Percentiles rank a stretch among this genome's conserved stretches.
phyloP scores from a whole-genome alignment of 768 basidiomycete genomes.

The Xerocomus spinulosus region DNA sequence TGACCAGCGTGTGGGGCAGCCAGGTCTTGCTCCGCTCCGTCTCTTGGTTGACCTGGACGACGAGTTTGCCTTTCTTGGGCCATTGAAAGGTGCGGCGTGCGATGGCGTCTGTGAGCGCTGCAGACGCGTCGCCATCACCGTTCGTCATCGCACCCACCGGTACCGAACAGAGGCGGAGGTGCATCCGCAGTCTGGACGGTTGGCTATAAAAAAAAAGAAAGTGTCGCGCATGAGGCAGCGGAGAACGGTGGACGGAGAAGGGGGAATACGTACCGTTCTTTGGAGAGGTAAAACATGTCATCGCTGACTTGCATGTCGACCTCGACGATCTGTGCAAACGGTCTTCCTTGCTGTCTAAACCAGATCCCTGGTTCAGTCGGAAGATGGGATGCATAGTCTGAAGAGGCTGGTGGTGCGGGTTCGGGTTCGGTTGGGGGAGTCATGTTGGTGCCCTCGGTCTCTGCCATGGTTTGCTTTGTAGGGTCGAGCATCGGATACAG shows the following conservation, averaged over 20 bases:
- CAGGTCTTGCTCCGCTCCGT: slow-evolving; percentile 33
- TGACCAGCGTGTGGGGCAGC: slow-evolving; percentile 43
- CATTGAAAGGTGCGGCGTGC: slow-evolving; percentile 29
- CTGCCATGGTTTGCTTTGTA: not conserved
- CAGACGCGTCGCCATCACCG: not conserved
- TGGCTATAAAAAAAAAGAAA: not conserved
- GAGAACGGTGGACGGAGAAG: not conserved
- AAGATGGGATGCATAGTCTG: slow-evolving; percentile 12
- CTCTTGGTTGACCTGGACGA: slow-evolving; percentile 43
- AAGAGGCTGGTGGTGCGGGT: not conserved
- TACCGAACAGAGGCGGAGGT: slow-evolving; percentile 23
- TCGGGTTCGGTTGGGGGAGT: not conserved
- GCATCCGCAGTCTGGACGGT: slow-evolving; percentile 14
- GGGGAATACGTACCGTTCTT: slow-evolving; percentile 13
- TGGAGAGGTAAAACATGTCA: slow-evolving; percentile 18
- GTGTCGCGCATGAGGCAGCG: not conserved
- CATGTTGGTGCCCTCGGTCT: not conserved
- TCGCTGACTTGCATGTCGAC: slow-evolving; percentile 19
- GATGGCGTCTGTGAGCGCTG: slow-evolving; percentile 3
- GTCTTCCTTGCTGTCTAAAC: slow-evolving; percentile 22
- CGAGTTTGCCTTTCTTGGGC: slow-evolving; percentile 43
- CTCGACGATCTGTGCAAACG: slow-evolving; percentile 20
- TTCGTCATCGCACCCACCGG: not conserved
- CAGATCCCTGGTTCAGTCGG: slow-evolving; percentile 23
- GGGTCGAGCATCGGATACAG: slow-evolving; percentile 6